Evolutionary conservation across 768 basidiomycete genomes (phyloP), one percentile per base, ranked within the genome.

Genomic region (Tulasnella sp.): DNA sequence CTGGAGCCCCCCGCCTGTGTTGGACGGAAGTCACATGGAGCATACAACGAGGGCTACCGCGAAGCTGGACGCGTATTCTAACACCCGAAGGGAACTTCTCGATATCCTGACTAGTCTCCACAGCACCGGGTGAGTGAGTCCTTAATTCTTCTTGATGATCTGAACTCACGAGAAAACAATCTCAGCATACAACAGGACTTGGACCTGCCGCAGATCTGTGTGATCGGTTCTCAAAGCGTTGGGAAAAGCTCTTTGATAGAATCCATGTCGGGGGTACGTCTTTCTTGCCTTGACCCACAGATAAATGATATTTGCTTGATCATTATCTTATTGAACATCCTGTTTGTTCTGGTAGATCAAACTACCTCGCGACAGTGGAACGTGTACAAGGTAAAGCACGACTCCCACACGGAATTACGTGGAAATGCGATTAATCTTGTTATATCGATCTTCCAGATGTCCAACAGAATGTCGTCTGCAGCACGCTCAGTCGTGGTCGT

Each of bases 231-330:
- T 1, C 86, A 88, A 62, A 84, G 81, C 45, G 83, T 83, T 0
- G 86, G 86, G 0, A 87, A 87, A 64, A 85, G 84, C 0, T 87
- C 85, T 0, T 73, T 87, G 2, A 87, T 88, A 9, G 85, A 88
- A 63, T 78, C 83, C 0, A 86, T 88, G 45, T 85, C 84, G 0
- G 57, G 64, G 22, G 63, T 63, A 57, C n/a, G 62, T 50, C n/a
- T n/a, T n/a, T n/a, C n/a, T n/a, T n/a, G n/a, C n/a, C n/a, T n/a
- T n/a, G n/a, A n/a, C n/a, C n/a, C n/a, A n/a, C n/a, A n/a, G n/a
- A n/a, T n/a, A n/a, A n/a, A n/a, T n/a, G n/a, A n/a, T n/a, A n/a
- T n/a, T n/a, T n/a, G n/a, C n/a, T n/a, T n/a, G n/a, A n/a, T n/a
- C n/a, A n/a, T n/a, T n/a, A n/a, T n/a, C n/a, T n/a, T n/a, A n/a